These are phyloP conservation scores for Lomentospora prolificans DNA, from an alignment of 2,329 filamentous ascomycete species.

Conservation along the genomic window DNA sequence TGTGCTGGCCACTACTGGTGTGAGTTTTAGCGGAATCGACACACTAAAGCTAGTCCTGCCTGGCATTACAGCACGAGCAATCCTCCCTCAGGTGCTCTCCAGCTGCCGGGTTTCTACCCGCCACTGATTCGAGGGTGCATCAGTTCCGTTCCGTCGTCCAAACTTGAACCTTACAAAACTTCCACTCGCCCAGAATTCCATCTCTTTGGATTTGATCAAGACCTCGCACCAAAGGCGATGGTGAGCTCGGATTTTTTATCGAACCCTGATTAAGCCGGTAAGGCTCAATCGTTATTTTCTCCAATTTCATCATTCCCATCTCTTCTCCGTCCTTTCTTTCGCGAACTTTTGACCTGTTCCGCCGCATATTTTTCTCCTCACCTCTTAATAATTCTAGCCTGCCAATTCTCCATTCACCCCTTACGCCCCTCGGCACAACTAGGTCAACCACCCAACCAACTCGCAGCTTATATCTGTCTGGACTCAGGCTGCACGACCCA, in stretches of 20 bases:
- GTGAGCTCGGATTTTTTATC: not conserved
- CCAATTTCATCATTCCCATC: not conserved
- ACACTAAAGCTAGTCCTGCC: no score
- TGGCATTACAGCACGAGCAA: no score
- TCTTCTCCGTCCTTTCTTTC: not conserved
- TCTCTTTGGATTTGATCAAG: not conserved
- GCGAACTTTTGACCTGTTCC: no score
- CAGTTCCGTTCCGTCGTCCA: not conserved
- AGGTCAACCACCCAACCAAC: not conserved
- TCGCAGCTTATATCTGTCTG: no score
- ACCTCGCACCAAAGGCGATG: not conserved
- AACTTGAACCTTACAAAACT: not conserved
- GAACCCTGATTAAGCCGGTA: not conserved
- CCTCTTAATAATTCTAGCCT: no score
- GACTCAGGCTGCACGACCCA: not conserved
- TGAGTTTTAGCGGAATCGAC: no score
- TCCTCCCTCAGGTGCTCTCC: no score
- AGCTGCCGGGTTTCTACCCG: not conserved
- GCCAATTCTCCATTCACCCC: not conserved
- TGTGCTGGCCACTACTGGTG: no score
- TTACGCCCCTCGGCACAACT: not conserved
- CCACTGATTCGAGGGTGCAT: not conserved
- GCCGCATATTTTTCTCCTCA: not conserved
- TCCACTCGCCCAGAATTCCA: not conserved
- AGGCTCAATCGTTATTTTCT: not conserved